A percentile compares a stretch with the other conserved stretches of the same genome.
These are phyloP conservation scores for Phlyctochytrium planicorne DNA, from an alignment of 192 early-diverging fungal species.

Conservation along the genomic window DNA sequence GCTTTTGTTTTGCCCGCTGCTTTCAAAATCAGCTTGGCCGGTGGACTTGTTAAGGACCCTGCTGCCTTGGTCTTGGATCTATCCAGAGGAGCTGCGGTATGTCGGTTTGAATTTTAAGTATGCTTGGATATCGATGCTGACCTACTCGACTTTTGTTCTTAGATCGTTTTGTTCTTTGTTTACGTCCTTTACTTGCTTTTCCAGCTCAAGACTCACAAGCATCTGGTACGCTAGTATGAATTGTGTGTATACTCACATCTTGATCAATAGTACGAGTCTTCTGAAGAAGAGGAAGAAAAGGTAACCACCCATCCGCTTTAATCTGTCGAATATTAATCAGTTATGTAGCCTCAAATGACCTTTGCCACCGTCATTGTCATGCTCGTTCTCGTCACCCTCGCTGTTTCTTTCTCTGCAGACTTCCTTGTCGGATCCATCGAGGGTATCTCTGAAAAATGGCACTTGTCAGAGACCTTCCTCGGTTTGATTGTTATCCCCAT, in stretches of 20 bases:
- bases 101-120: constrained; percentile 1
- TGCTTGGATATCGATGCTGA: constrained; percentile 25
- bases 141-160: constrained; percentile 37
- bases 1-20: constrained; percentile 24
- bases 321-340: constrained; percentile 6
- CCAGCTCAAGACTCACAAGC: constrained; percentile 80
- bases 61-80: constrained; percentile 26
- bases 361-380: constrained; percentile 50
- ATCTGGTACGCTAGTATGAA: constrained; percentile 1
- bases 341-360: constrained; percentile 20
- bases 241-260: not conserved
- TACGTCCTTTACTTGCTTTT: constrained; percentile 73
- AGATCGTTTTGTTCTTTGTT: constrained; percentile 63
- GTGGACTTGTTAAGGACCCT: not conserved
- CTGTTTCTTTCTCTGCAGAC: constrained; percentile 82
- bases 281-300: not conserved
- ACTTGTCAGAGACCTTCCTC: constrained; percentile 79
- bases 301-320: not conserved
- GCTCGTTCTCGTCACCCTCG: constrained; percentile 61
- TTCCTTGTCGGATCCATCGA: constrained; percentile 82
- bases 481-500: constrained; percentile 89
- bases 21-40: constrained; percentile 6
- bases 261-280: not conserved
- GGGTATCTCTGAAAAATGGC: constrained; percentile 66
- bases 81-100: constrained; percentile 28